A percentile compares a stretch with the other conserved stretches of the same genome.
These are phyloP conservation scores for Rubroshorea leprosula DNA, from an alignment of 345 rosid species.

Conservation along the genomic window DNA sequence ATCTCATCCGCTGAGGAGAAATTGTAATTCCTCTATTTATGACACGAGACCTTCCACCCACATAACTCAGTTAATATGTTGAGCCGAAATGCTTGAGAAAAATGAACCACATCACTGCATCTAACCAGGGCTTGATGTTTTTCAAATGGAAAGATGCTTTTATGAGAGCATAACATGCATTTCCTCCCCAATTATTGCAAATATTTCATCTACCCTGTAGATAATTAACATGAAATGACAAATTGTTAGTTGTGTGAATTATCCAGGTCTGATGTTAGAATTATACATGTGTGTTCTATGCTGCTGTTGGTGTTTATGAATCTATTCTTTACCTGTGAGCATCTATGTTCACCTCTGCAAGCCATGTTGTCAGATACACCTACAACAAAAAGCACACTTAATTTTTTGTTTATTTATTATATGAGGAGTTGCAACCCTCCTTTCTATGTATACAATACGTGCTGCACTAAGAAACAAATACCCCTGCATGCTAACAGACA, in stretches of 20 bases:
- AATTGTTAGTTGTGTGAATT: too few relatives aligned
- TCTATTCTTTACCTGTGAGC: conserved; percentile 41
- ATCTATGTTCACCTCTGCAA: conserved; percentile 67
- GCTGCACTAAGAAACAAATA: background rate
- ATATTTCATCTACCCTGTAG: conserved; percentile 62
- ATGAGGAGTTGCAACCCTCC: too few relatives aligned
- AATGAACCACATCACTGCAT: too few relatives aligned
- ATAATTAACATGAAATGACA: background rate
- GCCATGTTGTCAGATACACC: conserved; percentile 78
- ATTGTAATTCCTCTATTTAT: too few relatives aligned
- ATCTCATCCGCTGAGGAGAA: too few relatives aligned
- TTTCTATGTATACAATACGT: background rate
- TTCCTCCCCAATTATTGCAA: conserved; percentile 57
- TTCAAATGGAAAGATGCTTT: conserved; percentile 1
- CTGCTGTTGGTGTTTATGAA: background rate
- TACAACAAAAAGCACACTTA: conserved; percentile 18
- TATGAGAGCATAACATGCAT: conserved; percentile 38
- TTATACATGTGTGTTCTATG: too few relatives aligned
- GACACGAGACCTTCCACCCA: too few relatives aligned
- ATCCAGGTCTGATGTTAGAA: too few relatives aligned
- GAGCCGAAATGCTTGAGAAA: too few relatives aligned
- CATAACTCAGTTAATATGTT: too few relatives aligned
- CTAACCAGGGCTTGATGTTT: too few relatives aligned
- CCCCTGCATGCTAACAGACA: too few relatives aligned
- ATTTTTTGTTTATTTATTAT: background rate